These are phyloP conservation scores for Naumovozyma baii DNA, from an alignment of 805 yeast genomes.

Conservation along the genomic window DNA sequence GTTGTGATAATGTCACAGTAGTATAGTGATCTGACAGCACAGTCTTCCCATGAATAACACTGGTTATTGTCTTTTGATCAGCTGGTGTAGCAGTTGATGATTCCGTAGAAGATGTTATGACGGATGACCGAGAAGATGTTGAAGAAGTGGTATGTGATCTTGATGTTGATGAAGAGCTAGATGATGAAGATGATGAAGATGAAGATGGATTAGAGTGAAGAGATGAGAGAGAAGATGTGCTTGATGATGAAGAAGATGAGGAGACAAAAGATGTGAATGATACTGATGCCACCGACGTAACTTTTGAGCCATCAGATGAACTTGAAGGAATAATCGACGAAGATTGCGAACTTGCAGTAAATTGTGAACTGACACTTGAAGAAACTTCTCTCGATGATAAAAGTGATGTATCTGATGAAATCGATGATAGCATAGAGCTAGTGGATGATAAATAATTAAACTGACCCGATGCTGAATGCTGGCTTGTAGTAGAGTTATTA, in stretches of 20 bases:
- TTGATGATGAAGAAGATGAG: conserved; percentile 1
- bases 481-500: neutral
- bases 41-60: conserved; percentile 25
- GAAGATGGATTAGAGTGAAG: conserved; percentile 5
- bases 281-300: neutral
- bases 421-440: neutral
- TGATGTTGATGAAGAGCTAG: conserved; percentile 6
- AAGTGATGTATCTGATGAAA: too few relatives aligned
- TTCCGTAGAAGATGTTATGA: conserved; percentile 7
- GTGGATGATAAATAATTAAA: neutral
- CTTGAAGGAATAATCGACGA: too few relatives aligned
- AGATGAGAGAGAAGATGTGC: conserved; percentile 2
- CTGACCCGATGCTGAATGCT: neutral
- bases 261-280: neutral
- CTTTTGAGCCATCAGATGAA: too few relatives aligned
- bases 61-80: conserved; percentile 13
- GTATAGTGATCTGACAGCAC: conserved; percentile 23
- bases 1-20: conserved; percentile 23
- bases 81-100: conserved; percentile 6
- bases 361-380: too few relatives aligned
- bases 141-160: conserved; percentile 13
- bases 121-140: conserved; percentile 10
- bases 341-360: too few relatives aligned
- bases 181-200: conserved; percentile 6
- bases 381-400: too few relatives aligned